These are phyloP conservation scores for Prunus mira DNA, from an alignment of 306 rosid species.

Conservation along the genomic window DNA sequence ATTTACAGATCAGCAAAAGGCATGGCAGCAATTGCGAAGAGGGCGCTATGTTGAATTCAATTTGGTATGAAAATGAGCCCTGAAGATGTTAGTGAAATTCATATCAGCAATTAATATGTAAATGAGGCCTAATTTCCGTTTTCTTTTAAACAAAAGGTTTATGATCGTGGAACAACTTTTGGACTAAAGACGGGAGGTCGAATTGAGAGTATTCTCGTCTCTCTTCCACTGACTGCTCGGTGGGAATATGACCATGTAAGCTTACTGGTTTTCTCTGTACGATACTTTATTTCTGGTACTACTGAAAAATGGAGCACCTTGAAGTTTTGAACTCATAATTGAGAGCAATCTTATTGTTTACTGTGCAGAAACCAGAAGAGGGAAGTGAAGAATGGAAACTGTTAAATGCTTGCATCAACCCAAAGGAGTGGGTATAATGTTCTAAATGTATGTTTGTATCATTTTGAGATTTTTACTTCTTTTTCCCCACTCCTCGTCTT, in stretches of 20 bases:
- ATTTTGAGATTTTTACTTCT: background rate
- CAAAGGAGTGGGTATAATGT: constrained; percentile 79
- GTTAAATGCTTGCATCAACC: constrained; percentile 94
- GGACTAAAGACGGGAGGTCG: constrained; percentile 98
- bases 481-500: background rate
- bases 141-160: constrained; percentile 51
- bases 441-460: constrained; percentile 2
- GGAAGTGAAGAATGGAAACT: constrained; percentile 99
- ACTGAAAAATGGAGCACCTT: background rate
- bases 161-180: constrained; percentile 96
- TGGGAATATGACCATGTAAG: constrained; percentile 98
- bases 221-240: constrained; percentile 92
- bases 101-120: background rate
- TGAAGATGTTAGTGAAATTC: background rate
- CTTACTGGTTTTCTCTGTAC: constrained; percentile 7
- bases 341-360: constrained; percentile 20
- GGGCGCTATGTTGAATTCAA: constrained; percentile 96
- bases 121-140: constrained; percentile 6
- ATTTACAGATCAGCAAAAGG: constrained; percentile 76
- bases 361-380: constrained; percentile 84
- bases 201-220: constrained; percentile 96
- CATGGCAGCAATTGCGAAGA: constrained; percentile 94
- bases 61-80: constrained; percentile 51
- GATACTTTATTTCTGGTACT: constrained; percentile 6
- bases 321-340: constrained; percentile 12